phyloP scores from a whole-genome alignment of 257 asterid genomes.

The Prunella vulgaris region DNA sequence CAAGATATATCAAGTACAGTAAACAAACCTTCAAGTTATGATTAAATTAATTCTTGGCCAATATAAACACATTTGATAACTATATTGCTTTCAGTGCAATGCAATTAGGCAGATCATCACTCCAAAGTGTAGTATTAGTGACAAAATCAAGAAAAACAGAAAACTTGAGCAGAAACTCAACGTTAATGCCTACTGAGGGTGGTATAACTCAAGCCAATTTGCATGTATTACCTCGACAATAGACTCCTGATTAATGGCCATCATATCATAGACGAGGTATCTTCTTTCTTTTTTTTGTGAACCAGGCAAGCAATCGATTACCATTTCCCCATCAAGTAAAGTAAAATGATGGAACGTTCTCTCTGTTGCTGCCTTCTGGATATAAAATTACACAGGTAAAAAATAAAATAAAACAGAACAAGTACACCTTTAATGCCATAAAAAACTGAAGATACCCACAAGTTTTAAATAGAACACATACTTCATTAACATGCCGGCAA shows the following conservation, averaged over 20 bases:
- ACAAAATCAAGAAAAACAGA: neutral
- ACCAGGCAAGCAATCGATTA: constrained; percentile 82
- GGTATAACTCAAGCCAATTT: neutral
- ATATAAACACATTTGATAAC: neutral
- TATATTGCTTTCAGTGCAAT: neutral
- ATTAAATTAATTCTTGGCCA: neutral
- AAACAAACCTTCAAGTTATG: no score
- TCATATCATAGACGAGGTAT: constrained; percentile 96
- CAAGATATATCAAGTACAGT: neutral
- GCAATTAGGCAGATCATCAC: neutral
- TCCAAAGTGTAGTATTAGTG: neutral
- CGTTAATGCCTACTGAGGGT: neutral
- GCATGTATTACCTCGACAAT: constrained; percentile 66
- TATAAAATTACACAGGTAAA: constrained; percentile 15
- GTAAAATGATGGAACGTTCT: constrained; percentile 77
- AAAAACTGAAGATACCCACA: constrained; percentile 16
- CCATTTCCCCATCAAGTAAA: constrained; percentile 98
- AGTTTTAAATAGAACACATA: no score
- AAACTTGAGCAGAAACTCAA: neutral
- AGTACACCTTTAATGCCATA: neutral
- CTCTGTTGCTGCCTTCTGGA: constrained; percentile 58
- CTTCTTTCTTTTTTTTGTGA: constrained; percentile 82
- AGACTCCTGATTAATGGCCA: constrained; percentile 72
- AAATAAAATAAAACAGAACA: constrained; percentile 7
- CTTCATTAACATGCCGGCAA: no score